Evolutionary conservation across 2,329 filamentous ascomycete species (phyloP), one percentile per base, ranked within the genome.

Genomic region (Nectriaceae sp.): DNA sequence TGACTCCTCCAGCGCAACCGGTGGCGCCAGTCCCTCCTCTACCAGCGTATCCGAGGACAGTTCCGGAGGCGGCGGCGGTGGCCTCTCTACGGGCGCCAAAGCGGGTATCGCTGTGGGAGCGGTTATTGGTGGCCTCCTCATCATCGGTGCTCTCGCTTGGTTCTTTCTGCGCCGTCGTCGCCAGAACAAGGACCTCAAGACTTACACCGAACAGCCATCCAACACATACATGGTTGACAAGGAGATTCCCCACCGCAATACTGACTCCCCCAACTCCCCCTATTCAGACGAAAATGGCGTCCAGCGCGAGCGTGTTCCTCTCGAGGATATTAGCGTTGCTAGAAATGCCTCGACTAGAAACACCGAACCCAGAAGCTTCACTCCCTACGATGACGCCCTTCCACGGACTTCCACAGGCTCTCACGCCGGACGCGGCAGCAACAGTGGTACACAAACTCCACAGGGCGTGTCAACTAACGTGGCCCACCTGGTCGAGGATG

Each of bases 401-500:
- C 44, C 53, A 45, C 58, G 49, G 31, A 54, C 52, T 42, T 60
- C 55, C 39, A 40, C 40, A 5, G 50, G 50, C 2, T 62, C 56
- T 16, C 56, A 50, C 11, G 47, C 37, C 37, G 3, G 41, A 16
- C 49, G 55, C 36, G 49, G 42, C 41, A 50, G 43, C 18, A 49
- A 46, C 41, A 47, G 55, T 21, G 54, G 54, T 40, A 49, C 55
- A 18, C 56, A 55, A 38, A 64, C 65, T 19, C 64, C 63, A 2
- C 63, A 63, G 48, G 67, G 63, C 44, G 64, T 70, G 39, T 59
- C 67, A 6, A 59, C 65, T 18, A 68, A 67, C 21, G 76, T 79
- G 39, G 74, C 75, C 16, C 78, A 81, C 51, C 64, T 84, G 26
- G 75, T 82, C 4, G 80, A 84, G 58, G 79, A 82, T n/a, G 77